Evolutionary conservation across 2,329 filamentous ascomycete genomes (phyloP), one percentile per base, ranked within the genome.

Genomic region (Sporothrix inflata): DNA sequence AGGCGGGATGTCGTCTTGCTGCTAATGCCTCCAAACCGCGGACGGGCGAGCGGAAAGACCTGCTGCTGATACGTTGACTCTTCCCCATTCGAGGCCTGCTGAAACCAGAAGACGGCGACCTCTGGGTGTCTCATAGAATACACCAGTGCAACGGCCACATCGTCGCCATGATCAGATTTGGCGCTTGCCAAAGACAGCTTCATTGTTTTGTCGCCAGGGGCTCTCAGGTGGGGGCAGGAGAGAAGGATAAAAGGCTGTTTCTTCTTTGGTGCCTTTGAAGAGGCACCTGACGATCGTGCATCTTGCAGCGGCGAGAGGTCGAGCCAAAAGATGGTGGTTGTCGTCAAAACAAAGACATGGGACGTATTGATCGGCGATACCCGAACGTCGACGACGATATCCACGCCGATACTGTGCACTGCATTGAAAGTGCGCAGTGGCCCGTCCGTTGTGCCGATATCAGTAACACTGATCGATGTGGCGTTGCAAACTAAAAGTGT

Each of bases 261-360:
- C 42, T 9, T 61, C 67, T 71, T 27, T 21, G 21, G 4, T 34
- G 16, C 27, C 1, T 53, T 19, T 68, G 47, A 21, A 6, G 24
- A 21, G 24, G 1, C 24, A 30, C 42, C 19, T 11, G 47, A 2
- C 2, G 24, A 2, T 21, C 8, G n/a, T 51, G 21, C 38, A 4
- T 16, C 19, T 16, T n/a, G 27, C 5, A 55, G 27, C 1, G 30
- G 49, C 5, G 72, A 69, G 16, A 87, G 76, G 65, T 84, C 81
- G n/a, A 88, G 75, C 81, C 87, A 83, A 45, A 85, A 80, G 0
- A 91, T 71, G 38, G 81, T 81, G 0, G 82, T 82, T 14, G 84
- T 85, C 0, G 89, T 92, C 60, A 92, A 80, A 11, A 92, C 80
- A 72, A 90, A 87, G 1, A 89, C 76, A n/a, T 87, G 84, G 34